A percentile compares a stretch with the other conserved stretches of the same genome.
Evolutionary conservation across 1,284 basidiomycete species (phyloP).

Genomic region (Ustilago crameri): DNA sequence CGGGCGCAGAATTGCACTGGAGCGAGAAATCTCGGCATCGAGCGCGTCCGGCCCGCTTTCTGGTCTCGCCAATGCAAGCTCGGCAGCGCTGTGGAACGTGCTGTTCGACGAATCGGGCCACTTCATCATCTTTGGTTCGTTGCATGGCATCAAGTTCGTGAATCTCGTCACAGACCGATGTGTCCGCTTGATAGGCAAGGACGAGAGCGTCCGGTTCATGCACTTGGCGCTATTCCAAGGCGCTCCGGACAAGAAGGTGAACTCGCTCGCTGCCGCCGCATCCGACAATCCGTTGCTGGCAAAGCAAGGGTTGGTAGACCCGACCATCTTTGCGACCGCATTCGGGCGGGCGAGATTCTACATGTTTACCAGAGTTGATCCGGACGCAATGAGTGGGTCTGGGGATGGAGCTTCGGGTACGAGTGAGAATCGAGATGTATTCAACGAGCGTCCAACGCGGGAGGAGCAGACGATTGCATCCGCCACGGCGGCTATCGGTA

Average conservation of each 20-base stretch:
- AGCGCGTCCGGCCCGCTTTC: slow-evolving; percentile 71
- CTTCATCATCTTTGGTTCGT: slow-evolving; percentile 89
- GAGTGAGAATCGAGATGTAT: slow-evolving; percentile 82
- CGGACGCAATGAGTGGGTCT: slow-evolving; percentile 67
- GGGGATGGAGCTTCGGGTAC: slow-evolving; percentile 74
- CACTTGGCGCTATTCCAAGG: slow-evolving; percentile 92
- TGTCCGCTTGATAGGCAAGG: slow-evolving; percentile 88
- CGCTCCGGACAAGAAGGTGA: slow-evolving; percentile 83
- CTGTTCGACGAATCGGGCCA: slow-evolving; percentile 97
- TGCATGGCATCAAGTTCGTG: slow-evolving; percentile 96
- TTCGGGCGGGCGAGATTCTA: slow-evolving; percentile 96
- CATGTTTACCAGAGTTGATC: slow-evolving; percentile 89
- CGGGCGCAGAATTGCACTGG: slow-evolving; percentile 89
- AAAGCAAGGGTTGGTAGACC: slow-evolving; percentile 77
- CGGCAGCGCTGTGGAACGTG: slow-evolving; percentile 71
- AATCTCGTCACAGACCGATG: slow-evolving; percentile 94
- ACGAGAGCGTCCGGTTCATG: slow-evolving; percentile 90
- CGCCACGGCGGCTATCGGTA: slow-evolving; percentile 71
- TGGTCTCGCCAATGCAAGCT: slow-evolving; percentile 60
- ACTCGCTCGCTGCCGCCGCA: slow-evolving; percentile 85
- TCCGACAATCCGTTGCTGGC: slow-evolving; percentile 93
- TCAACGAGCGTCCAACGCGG: slow-evolving; percentile 96
- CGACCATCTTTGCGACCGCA: slow-evolving; percentile 91
- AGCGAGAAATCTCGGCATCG: slow-evolving; percentile 87
- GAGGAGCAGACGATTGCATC: slow-evolving; percentile 93